Evolutionary conservation across 805 yeast genomes (phyloP), one percentile per base, ranked within the genome.

Genomic region (Grigorovia yakushimaensis): DNA sequence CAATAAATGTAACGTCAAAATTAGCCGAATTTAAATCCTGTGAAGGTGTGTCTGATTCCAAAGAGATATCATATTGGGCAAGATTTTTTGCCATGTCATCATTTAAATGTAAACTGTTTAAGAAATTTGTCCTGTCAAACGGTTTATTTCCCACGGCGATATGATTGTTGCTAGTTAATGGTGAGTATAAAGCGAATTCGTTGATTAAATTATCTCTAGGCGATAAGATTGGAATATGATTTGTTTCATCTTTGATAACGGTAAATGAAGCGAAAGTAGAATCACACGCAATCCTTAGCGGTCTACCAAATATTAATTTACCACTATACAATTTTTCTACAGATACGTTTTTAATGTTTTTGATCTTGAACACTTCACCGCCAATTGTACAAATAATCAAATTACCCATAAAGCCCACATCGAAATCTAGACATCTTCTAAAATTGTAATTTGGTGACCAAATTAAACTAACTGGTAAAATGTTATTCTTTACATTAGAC

Each of bases 381-480:
- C 79, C 78, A 19, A 69, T 62, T 0, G 93, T 82, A 51, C 84
- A 76, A 1, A 89, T 60, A 1, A 88, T 68, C 2, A 86, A 61
- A 0, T 85, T 78, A 0, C 94, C 94, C 56, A 82, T 84, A 17
- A 65, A 68, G 2, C 84, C 76, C 41, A 82, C 72, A 56, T 81
- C 91, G 30, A 84, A 74, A 64, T 87, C 95, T 4, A 56, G 23
- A 40, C 65, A 61, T 17, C 54, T 58, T 67, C 68, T 43, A 78
- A 87, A 47, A 68, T 70, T 72, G 78, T 66, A 54, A 33, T 54
- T 50, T 0, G 89, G 85, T 30, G 66, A 72, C 91, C 93, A 85
- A n/a, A 76, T 65, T 1, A 66, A 61, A 0, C 60, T 52, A 53
- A 76, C 79, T 41, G 73, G 79, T 13, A 78, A 59, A 36, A 57